Percentiles rank a stretch among this genome's conserved stretches.
Conservation (phyloP, 257 asterid species). For the Penstemon newberryi region DNA sequence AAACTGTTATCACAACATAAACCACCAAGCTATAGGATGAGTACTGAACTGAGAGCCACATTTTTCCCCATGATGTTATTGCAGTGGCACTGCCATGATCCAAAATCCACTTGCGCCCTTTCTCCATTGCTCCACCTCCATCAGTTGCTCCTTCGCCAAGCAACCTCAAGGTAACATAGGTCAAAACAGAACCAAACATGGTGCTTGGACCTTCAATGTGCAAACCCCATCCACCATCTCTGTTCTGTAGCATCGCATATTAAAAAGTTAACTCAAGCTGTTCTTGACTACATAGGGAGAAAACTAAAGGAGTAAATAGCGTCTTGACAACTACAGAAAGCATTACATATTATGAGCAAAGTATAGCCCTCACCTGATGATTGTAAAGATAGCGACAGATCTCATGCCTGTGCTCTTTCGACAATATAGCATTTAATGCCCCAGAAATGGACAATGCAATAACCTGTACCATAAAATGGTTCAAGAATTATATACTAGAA, state of each 20-base stretch:
- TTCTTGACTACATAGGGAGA: constrained; percentile 13
- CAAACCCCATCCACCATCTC: constrained; percentile 99
- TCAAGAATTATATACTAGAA: background rate
- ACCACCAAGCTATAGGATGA: constrained; percentile 29
- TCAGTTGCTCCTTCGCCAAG: constrained; percentile 95
- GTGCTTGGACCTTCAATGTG: constrained; percentile 99
- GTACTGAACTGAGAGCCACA: constrained; percentile 92
- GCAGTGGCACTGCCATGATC: constrained; percentile 93
- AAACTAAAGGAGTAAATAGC: constrained; percentile 21
- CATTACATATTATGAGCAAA: background rate
- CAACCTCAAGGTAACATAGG: constrained; percentile 86
- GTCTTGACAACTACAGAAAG: constrained; percentile 21
- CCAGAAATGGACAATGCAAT: constrained; percentile 77
- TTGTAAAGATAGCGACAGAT: constrained; percentile 94
- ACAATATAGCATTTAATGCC: constrained; percentile 78
- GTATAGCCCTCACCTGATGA: constrained; percentile 67
- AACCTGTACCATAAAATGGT: constrained; percentile 50
- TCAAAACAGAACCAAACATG: constrained; percentile 94
- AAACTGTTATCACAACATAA: constrained; percentile 12
- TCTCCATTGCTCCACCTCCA: constrained; percentile 94
- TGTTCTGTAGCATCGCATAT: constrained; percentile 55
- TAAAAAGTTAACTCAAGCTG: constrained; percentile 23
- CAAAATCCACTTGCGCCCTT: constrained; percentile 90
- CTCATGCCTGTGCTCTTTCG: constrained; percentile 84
- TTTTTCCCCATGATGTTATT: constrained; percentile 97